Conservation (phyloP, 73 alveolate genomes). For the Durusdinium trenchii region DNA sequence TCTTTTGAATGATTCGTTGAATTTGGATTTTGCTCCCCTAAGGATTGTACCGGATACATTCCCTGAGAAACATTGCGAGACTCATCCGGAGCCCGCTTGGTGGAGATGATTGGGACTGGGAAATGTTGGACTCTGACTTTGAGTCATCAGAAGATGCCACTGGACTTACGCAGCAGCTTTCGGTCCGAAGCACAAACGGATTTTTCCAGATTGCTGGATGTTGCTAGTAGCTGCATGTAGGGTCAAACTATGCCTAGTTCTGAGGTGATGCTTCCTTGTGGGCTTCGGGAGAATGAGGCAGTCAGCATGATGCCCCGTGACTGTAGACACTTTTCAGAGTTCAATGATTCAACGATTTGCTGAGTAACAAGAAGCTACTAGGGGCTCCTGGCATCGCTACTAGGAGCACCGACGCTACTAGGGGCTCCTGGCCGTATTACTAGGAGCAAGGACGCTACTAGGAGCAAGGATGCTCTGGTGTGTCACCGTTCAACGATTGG, state of each 20-base stretch:
- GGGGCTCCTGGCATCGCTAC: too few species aligned
- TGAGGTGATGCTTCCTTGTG: slow-evolving; percentile 79
- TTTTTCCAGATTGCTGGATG: neutral
- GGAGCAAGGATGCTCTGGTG: neutral
- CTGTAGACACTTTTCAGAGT: neutral
- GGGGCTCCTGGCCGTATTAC: too few species aligned
- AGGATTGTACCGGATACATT: slow-evolving; percentile 89
- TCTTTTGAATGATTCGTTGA: neutral
- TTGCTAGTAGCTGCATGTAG: too few species aligned
- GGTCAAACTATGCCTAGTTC: too few species aligned
- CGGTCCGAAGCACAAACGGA: neutral
- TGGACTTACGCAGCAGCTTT: neutral
- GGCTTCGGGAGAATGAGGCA: slow-evolving; percentile 77
- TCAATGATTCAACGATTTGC: too few species aligned
- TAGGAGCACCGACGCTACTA: too few species aligned
- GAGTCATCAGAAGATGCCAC: slow-evolving; percentile 61
- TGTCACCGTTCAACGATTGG: neutral
- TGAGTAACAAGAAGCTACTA: too few species aligned
- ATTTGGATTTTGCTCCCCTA: neutral
- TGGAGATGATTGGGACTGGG: slow-evolving; percentile 60
- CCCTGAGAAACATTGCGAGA: slow-evolving; percentile 78
- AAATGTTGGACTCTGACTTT: slow-evolving; percentile 14
- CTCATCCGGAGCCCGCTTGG: slow-evolving; percentile 13
- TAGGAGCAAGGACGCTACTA: too few species aligned
- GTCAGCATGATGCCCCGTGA: slow-evolving; percentile 76